Percentiles rank a stretch among this genome's conserved stretches.
These are phyloP conservation scores for Ammopiptanthus mongolicus DNA, from an alignment of 306 rosid genomes.

Conservation along the genomic window DNA sequence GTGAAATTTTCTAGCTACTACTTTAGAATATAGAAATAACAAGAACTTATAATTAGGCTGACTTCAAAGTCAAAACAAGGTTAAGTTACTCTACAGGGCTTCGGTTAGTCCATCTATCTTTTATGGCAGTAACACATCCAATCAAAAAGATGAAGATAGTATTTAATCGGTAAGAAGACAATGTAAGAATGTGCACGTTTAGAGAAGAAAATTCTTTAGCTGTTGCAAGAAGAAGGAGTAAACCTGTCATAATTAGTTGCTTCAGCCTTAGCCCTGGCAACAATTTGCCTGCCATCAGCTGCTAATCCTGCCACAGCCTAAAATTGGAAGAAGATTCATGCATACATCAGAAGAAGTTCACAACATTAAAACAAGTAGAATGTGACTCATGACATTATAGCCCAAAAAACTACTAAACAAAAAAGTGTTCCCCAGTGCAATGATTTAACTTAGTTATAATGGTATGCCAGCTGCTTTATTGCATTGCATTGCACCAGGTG, in stretches of 20 bases:
- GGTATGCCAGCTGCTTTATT: not conserved
- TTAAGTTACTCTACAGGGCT: not conserved
- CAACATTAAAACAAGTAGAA: not conserved
- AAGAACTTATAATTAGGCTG: not conserved
- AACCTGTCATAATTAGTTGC: constrained; percentile 87
- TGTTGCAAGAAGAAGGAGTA: constrained; percentile 16
- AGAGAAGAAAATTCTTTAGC: not conserved
- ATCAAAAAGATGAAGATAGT: not conserved
- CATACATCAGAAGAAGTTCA: not conserved
- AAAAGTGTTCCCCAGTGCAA: not conserved
- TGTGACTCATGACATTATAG: not conserved
- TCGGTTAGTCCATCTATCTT: not conserved
- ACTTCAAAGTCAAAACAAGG: not conserved
- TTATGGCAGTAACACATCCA: not conserved
- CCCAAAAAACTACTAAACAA: not conserved
- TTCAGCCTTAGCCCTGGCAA: constrained; percentile 68
- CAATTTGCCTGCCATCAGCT: constrained; percentile 55
- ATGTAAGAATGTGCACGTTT: not conserved
- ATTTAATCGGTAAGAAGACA: not conserved
- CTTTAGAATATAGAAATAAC: not conserved
- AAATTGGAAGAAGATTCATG: constrained; percentile 16
- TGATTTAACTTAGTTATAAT: not conserved
- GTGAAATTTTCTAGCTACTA: not conserved
- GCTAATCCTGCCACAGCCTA: constrained; percentile 82
- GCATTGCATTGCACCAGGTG: not conserved